Conservation (phyloP, 2,329 filamentous ascomycete genomes). For the Fusarium nygamai region DNA sequence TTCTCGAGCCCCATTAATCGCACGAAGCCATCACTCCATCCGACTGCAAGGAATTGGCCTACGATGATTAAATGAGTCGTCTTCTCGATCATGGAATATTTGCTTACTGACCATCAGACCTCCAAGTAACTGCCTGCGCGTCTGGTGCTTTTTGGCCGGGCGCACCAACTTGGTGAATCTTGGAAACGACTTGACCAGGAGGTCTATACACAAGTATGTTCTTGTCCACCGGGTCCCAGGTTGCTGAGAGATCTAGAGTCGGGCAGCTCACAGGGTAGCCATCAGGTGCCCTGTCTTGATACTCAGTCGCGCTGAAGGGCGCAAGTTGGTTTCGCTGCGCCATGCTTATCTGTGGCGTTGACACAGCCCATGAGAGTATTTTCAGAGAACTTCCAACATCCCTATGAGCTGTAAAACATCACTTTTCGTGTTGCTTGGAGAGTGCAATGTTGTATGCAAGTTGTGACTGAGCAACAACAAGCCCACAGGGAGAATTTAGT, state of each 20-base stretch:
- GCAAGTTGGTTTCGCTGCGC: conserved; percentile 50
- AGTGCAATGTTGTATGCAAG: conserved; percentile 12
- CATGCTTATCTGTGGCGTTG: conserved; percentile 37
- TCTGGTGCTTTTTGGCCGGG: conserved; percentile 54
- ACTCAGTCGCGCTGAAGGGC: conserved; percentile 66
- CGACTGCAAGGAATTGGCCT: conserved; percentile 83
- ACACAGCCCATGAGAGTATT: neutral
- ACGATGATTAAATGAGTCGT: neutral
- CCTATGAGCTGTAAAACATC: neutral
- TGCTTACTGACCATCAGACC: conserved; percentile 67
- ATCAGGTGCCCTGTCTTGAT: conserved; percentile 64
- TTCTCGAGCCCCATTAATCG: conserved; percentile 82
- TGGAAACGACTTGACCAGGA: conserved; percentile 73
- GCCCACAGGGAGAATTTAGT: neutral
- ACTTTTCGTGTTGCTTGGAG: neutral
- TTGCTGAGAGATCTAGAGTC: conserved; percentile 82
- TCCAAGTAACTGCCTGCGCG: conserved; percentile 68
- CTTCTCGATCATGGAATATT: neutral
- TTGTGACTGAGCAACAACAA: conserved; percentile 1
- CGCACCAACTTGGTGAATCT: conserved; percentile 57
- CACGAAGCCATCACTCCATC: conserved; percentile 83
- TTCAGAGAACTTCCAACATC: neutral
- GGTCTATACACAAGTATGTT: conserved; percentile 81
- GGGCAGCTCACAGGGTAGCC: conserved; percentile 80
- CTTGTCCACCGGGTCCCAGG: conserved; percentile 72